Evolutionary conservation across 768 basidiomycete genomes (phyloP).

Genomic region (Candolleomyces eurysporus): DNA sequence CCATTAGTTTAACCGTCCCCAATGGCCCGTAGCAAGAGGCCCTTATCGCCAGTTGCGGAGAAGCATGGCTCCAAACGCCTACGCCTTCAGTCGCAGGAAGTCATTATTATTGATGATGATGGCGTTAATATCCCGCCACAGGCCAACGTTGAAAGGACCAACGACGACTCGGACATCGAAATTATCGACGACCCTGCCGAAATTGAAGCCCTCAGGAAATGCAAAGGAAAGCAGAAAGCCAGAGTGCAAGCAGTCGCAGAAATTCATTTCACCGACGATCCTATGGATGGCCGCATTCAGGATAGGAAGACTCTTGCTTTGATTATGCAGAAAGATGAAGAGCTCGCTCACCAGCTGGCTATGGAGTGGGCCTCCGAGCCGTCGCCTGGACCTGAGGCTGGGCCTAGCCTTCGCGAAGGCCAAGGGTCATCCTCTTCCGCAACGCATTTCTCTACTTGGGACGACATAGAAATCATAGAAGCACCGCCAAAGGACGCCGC

Average conservation of each 20-base stretch:
- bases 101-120: constrained; percentile 25
- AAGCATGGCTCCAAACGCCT: constrained; percentile 12
- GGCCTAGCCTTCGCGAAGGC: constrained; percentile 2
- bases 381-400: constrained; percentile 7
- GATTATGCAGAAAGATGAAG: neutral
- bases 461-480: neutral
- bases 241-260: constrained; percentile 8
- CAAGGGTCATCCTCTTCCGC: constrained; percentile 6
- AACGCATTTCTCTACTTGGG: no score
- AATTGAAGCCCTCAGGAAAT: constrained; percentile 43
- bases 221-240: constrained; percentile 30
- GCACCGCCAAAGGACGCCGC: no score
- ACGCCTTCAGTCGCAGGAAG: constrained; percentile 15
- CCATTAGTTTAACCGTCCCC: neutral
- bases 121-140: constrained; percentile 30
- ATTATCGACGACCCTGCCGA: constrained; percentile 37
- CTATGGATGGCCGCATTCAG: constrained; percentile 36
- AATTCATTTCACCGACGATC: constrained; percentile 1
- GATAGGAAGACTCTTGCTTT: neutral
- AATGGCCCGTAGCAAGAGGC: constrained; percentile 11
- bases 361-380: constrained; percentile 36
- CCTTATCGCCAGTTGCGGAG: constrained; percentile 2
- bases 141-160: neutral
- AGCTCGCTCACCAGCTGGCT: constrained; percentile 27
- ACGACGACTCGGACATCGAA: constrained; percentile 21